Base-by-base conservation (phyloP, 192 early-diverging fungal genomes). In the Mycoemilia scoparia region DNA sequence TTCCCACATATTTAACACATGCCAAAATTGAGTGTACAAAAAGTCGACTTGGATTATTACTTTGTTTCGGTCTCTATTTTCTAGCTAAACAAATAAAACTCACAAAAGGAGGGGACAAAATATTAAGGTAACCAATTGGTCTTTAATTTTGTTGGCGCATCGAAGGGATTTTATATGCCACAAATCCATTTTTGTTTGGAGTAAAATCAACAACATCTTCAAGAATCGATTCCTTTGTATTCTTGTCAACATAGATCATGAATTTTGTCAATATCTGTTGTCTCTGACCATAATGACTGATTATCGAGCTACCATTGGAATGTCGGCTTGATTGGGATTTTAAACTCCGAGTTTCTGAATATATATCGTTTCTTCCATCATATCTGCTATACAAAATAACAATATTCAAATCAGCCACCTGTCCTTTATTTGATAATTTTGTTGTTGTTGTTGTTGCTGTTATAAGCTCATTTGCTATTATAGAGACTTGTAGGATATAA, bases 91-190 rank as follows among this genome's bases (percentile, higher is more conserved):
- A n/a, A 30, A 30, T 14, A 15, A 15, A 5, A 30, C 3, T 12
- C 12, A 12, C 24, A 0, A 11, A 11, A 6, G 0, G 38, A 25
- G 17, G 27, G 29, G 10, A 7, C n/a, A 10, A 23, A 41, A 20
- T 10, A 5, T 12, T 0, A 22, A n/a, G 19, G 7, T 30, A 47
- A 21, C 10, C 14, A n/a, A n/a, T n/a, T n/a, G 15, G 9, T 41
- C 36, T 46, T 38, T 8, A 20, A 14, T 26, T 32, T 55, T 17
- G 16, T 31, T 20, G 31, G 6, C 43, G 13, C 11, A 62, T 38
- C 32, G 51, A 51, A 22, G 59, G 59, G 19, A 62, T 56, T 39
- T 62, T 62, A 39, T 56, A 62, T n/a, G 53, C 59, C 3, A 62
- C 54, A 57, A 63, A 63, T 7, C 54, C 60, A 23, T 52, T 26